These are phyloP conservation scores for Colletotrichum limetticola DNA, from an alignment of 2,329 filamentous ascomycete species.

Conservation along the genomic window DNA sequence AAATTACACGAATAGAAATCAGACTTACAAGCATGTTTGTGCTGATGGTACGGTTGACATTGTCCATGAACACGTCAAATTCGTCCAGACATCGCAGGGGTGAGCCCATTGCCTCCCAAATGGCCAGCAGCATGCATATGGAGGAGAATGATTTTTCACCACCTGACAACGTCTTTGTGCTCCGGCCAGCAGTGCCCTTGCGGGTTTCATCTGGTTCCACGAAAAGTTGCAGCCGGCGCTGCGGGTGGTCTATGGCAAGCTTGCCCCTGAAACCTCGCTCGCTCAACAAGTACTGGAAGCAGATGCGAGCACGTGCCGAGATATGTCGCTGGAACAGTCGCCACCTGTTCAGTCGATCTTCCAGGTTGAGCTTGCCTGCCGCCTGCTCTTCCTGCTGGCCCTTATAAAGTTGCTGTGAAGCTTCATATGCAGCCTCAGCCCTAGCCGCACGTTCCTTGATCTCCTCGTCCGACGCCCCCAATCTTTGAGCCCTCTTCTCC, in stretches of 20 bases:
- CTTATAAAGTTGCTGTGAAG: conserved; percentile 51
- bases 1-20: background rate
- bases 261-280: conserved; percentile 90
- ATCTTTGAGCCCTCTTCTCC: conserved; percentile 62
- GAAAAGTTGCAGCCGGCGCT: conserved; percentile 80
- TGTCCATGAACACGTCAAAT: conserved; percentile 99
- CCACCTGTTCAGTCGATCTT: conserved; percentile 80
- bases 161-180: conserved; percentile 92
- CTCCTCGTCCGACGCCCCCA: conserved; percentile 73
- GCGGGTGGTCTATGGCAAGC: conserved; percentile 80
- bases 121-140: conserved; percentile 88
- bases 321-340: conserved; percentile 84
- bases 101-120: conserved; percentile 99
- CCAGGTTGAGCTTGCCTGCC: conserved; percentile 68
- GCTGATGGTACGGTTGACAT: conserved; percentile 91
- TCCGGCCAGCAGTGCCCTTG: conserved; percentile 75
- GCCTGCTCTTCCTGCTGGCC: conserved; percentile 54
- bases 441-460: conserved; percentile 63
- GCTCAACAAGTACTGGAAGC: conserved; percentile 88
- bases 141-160: conserved; percentile 99
- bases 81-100: conserved; percentile 95
- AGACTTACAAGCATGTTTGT: conserved; percentile 88
- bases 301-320: conserved; percentile 84
- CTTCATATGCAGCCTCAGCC: conserved; percentile 52
- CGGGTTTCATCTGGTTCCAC: conserved; percentile 79